A percentile compares a stretch with the other conserved stretches of the same genome.
These are phyloP conservation scores for Quercus phellos DNA, from an alignment of 331 rosid species.

Conservation along the genomic window DNA sequence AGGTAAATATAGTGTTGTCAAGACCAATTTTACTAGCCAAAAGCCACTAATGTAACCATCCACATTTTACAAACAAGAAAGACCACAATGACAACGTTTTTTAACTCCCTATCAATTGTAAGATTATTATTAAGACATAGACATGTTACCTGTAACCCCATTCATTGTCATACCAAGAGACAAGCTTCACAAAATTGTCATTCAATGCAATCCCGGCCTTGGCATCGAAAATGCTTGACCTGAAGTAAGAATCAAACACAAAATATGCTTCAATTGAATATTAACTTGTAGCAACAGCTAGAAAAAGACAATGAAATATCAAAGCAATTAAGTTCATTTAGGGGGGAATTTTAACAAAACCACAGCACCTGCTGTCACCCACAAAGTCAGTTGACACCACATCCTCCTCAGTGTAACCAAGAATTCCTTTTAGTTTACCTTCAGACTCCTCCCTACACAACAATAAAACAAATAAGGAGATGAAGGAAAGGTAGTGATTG, in stretches of 20 bases:
- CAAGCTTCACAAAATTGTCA: conserved; percentile 64
- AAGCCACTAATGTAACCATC: background rate
- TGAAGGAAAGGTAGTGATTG: background rate
- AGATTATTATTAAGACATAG: background rate
- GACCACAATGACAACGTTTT: background rate
- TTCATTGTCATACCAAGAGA: conserved; percentile 75
- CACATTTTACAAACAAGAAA: background rate
- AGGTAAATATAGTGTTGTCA: too few relatives aligned
- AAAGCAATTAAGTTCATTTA: background rate
- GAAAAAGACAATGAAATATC: background rate
- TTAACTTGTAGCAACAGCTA: background rate
- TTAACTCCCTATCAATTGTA: background rate
- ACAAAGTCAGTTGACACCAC: conserved; percentile 70
- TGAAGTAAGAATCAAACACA: conserved; percentile 20
- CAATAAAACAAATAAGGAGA: background rate
- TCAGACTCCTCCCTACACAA: conserved; percentile 57
- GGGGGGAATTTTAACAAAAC: background rate
- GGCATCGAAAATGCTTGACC: conserved; percentile 78
- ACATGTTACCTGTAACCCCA: conserved; percentile 68
- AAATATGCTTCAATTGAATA: conserved; percentile 3
- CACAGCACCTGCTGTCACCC: conserved; percentile 57
- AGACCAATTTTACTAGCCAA: background rate
- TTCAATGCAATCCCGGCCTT: conserved; percentile 78
- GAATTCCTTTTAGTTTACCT: conserved; percentile 65
- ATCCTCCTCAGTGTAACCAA: conserved; percentile 74